Evolutionary conservation across 805 yeast species (phyloP).

Genomic region (Candida glaebosa): DNA sequence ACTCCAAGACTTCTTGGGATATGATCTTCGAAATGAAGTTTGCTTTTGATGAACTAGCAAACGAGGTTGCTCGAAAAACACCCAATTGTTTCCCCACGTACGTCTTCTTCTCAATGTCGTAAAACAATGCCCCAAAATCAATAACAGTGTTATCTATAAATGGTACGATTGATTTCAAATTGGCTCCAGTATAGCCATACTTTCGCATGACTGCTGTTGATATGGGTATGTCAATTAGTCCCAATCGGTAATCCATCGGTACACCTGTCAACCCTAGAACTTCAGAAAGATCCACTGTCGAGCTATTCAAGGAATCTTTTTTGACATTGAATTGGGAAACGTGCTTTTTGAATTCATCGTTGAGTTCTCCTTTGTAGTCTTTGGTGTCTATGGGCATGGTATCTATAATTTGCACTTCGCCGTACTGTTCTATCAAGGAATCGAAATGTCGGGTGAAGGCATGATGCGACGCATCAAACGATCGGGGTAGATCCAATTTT

Average conservation of each 20-base stretch:
- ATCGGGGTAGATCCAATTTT: slow-evolving; percentile 44
- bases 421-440: slow-evolving; percentile 42
- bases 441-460: slow-evolving; percentile 52
- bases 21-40: slow-evolving; percentile 45
- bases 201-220: slow-evolving; percentile 30
- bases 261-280: neutral
- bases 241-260: neutral
- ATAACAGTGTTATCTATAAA: slow-evolving; percentile 31
- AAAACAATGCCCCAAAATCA: slow-evolving; percentile 46
- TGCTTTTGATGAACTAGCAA: slow-evolving; percentile 49
- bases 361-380: slow-evolving; percentile 45
- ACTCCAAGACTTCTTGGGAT: slow-evolving; percentile 45
- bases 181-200: slow-evolving; percentile 29
- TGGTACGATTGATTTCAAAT: slow-evolving; percentile 30
- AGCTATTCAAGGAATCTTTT: slow-evolving; percentile 2
- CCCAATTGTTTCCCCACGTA: slow-evolving; percentile 50
- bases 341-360: slow-evolving; percentile 34
- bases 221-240: slow-evolving; percentile 30
- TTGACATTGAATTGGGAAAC: slow-evolving; percentile 27
- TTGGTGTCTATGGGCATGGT: slow-evolving; percentile 41
- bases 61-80: slow-evolving; percentile 47
- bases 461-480: slow-evolving; percentile 52
- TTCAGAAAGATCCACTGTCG: neutral
- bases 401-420: slow-evolving; percentile 49
- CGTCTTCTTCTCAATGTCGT: slow-evolving; percentile 29